phyloP scores from a whole-genome alignment of 1,284 basidiomycete species.

The Paramarasmius palmivorus region DNA sequence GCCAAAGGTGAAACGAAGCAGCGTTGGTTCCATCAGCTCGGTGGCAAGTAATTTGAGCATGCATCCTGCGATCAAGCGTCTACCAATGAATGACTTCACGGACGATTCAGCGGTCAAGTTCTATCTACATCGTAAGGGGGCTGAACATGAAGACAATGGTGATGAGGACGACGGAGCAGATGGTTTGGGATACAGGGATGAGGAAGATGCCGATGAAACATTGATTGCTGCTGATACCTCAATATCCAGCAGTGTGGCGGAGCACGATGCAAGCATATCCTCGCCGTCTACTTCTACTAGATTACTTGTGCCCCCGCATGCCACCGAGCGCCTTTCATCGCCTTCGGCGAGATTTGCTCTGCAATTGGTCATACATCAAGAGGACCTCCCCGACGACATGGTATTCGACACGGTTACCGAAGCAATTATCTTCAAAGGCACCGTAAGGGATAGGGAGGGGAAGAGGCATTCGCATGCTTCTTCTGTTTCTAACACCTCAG shows the following conservation, averaged over 20 bases:
- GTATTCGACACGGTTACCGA: constrained; percentile 90
- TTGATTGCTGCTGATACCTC: constrained; percentile 44
- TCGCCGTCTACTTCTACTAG: constrained; percentile 14
- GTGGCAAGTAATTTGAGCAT: constrained; percentile 88
- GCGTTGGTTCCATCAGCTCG: constrained; percentile 91
- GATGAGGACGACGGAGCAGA: constrained; percentile 28
- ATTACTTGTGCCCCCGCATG: constrained; percentile 43
- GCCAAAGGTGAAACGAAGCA: constrained; percentile 89
- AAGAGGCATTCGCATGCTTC: constrained; percentile 22
- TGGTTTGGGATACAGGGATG: constrained; percentile 14
- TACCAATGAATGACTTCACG: constrained; percentile 95
- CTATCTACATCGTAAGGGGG: constrained; percentile 74
- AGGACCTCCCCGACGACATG: constrained; percentile 92
- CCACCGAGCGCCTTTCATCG: constrained; percentile 72
- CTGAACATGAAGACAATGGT: constrained; percentile 20
- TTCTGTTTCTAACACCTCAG: constrained; percentile 42
- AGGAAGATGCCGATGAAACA: constrained; percentile 53
- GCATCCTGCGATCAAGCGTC: constrained; percentile 90
- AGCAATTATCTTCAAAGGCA: constrained; percentile 83
- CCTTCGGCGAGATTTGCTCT: constrained; percentile 84
- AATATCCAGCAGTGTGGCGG: constrained; percentile 22
- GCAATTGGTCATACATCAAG: constrained; percentile 83
- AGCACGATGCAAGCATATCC: constrained; percentile 14
- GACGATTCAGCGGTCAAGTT: constrained; percentile 97
- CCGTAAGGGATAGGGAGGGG: constrained; percentile 38